phyloP scores from a whole-genome alignment of 331 rosid genomes.

The Cydonia oblonga region DNA sequence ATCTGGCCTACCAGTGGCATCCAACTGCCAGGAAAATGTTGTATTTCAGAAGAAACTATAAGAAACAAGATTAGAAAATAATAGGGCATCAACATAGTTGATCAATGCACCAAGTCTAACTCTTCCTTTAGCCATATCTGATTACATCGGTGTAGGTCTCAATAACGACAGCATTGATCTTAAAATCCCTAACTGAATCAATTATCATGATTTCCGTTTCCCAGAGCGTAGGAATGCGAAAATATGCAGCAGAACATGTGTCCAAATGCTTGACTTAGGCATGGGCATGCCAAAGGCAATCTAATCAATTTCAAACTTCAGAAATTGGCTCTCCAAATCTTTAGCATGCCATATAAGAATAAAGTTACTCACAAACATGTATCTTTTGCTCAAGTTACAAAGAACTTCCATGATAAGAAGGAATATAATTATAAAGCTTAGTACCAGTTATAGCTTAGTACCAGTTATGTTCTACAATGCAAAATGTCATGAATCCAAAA shows the following conservation, averaged over 20 bases:
- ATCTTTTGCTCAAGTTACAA: not conserved
- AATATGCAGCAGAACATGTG: not conserved
- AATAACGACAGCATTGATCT: not conserved
- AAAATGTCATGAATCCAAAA: not conserved
- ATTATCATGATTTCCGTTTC: not conserved
- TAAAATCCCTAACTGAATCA: not conserved
- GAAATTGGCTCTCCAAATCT: not conserved
- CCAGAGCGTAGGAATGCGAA: not conserved
- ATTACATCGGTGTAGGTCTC: not conserved
- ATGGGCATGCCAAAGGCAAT: not conserved
- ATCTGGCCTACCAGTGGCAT: constrained; percentile 82
- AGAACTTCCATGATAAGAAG: not conserved
- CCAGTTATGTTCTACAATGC: not conserved
- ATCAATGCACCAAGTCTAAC: not conserved
- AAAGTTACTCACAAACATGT: not conserved
- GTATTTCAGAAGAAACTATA: constrained; percentile 13
- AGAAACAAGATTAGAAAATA: not conserved
- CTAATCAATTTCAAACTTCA: not conserved
- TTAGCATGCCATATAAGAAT: not conserved
- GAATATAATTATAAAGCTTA: not conserved
- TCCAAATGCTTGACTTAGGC: not conserved
- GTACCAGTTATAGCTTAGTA: not conserved
- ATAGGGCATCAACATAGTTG: not conserved
- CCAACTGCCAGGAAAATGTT: constrained; percentile 46
- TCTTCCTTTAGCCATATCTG: not conserved